These are phyloP conservation scores for Verruconis gallopava DNA, from an alignment of 2,329 filamentous ascomycete species.

Conservation along the genomic window DNA sequence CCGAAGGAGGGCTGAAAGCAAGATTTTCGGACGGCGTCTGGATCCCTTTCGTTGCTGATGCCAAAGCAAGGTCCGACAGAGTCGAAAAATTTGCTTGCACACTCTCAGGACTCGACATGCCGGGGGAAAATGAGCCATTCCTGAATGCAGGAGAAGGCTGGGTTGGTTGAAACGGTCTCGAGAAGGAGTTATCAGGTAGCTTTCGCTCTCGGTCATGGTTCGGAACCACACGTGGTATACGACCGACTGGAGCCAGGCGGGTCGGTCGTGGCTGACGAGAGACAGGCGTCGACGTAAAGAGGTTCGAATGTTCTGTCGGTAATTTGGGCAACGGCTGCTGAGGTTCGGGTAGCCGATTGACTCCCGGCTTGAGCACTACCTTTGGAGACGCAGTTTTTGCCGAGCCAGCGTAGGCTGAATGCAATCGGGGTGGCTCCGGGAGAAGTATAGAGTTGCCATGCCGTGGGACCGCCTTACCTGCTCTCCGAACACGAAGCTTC, in stretches of 20 bases:
- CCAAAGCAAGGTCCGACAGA: not conserved
- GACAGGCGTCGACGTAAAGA: not conserved
- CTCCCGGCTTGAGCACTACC: conserved; percentile 18
- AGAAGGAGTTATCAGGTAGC: conserved; percentile 68
- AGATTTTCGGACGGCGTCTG: not conserved
- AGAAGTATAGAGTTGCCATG: conserved; percentile 25
- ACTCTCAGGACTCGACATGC: conserved; percentile 14
- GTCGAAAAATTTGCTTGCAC: conserved; percentile 9
- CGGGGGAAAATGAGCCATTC: conserved; percentile 14
- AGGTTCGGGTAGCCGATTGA: not conserved
- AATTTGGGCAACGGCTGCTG: not conserved
- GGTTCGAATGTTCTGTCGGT: not conserved
- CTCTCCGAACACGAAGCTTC: not conserved
- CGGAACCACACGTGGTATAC: conserved; percentile 72
- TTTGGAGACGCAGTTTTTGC: conserved; percentile 24
- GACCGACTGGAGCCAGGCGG: conserved; percentile 66
- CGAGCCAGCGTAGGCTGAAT: conserved; percentile 16
- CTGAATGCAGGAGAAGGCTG: conserved; percentile 25
- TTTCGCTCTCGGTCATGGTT: conserved; percentile 49
- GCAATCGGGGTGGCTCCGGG: conserved; percentile 23
- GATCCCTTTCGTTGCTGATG: not conserved
- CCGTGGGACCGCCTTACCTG: not conserved
- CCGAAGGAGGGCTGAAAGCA: not conserved
- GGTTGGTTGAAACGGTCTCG: conserved; percentile 55
- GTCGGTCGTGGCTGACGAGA: conserved; percentile 35